Conservation (phyloP, 1,139 yeast genomes). For the Pichia sp. region DNA sequence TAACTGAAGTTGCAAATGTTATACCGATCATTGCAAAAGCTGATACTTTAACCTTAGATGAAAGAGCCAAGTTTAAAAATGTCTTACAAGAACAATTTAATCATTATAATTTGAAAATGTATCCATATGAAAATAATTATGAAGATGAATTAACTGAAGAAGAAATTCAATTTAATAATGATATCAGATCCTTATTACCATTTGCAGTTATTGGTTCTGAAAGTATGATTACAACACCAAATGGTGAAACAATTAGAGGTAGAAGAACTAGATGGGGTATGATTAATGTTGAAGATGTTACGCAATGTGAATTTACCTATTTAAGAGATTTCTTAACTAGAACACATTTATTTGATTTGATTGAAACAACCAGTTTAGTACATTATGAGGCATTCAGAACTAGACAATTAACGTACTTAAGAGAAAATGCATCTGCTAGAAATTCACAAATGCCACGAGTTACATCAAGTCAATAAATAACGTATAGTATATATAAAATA, state of each 20-base stretch:
- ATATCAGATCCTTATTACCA: slow-evolving; percentile 76
- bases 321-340: slow-evolving; percentile 90
- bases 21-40: slow-evolving; percentile 94
- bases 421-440: slow-evolving; percentile 63
- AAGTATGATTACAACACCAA: slow-evolving; percentile 53
- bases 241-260: slow-evolving; percentile 77
- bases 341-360: slow-evolving; percentile 92
- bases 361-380: slow-evolving; percentile 80
- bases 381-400: slow-evolving; percentile 94
- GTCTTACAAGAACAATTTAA: slow-evolving; percentile 70
- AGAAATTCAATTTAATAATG: slow-evolving; percentile 70
- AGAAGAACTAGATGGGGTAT: slow-evolving; percentile 93
- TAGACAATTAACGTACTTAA: slow-evolving; percentile 87
- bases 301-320: slow-evolving; percentile 91
- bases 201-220: slow-evolving; percentile 97
- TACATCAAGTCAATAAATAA: slow-evolving; percentile 4
- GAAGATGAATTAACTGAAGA: slow-evolving; percentile 68
- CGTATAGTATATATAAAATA: not conserved
- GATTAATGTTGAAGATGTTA: slow-evolving; percentile 85
- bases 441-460: slow-evolving; percentile 25
- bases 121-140: slow-evolving; percentile 56
- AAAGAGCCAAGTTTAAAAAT: slow-evolving; percentile 71
- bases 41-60: slow-evolving; percentile 81
- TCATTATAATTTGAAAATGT: slow-evolving; percentile 67
- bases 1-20: slow-evolving; percentile 87